A percentile compares a stretch with the other conserved stretches of the same genome.
Conservation (phyloP, 176 grass and related monocot species). For the Secale cereale region DNA sequence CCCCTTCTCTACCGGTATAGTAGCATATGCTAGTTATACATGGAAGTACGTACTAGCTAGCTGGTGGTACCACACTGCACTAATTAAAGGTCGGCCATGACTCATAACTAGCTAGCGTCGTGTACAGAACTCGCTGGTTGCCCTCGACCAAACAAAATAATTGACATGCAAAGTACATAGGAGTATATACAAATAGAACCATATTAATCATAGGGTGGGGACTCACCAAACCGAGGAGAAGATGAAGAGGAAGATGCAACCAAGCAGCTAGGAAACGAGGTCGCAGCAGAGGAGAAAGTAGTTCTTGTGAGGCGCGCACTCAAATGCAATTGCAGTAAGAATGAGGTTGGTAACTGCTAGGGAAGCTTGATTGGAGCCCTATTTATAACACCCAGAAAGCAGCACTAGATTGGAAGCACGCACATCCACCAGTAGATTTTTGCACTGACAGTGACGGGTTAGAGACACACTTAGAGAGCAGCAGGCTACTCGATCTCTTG, state of each 20-base stretch:
- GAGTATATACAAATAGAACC: too few species aligned
- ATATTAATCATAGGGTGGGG: neutral
- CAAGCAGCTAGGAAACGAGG: too few species aligned
- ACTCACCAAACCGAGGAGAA: neutral
- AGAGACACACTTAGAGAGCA: conserved; percentile 6
- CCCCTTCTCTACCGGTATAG: too few species aligned
- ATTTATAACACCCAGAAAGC: conserved; percentile 29
- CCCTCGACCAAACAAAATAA: neutral
- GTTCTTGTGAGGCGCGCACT: neutral
- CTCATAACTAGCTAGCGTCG: too few species aligned
- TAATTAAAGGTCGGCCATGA: too few species aligned
- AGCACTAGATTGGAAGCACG: conserved; percentile 14
- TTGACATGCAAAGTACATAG: neutral
- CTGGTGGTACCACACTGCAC: too few species aligned
- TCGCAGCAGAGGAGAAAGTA: neutral
- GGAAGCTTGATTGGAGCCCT: conserved; percentile 21
- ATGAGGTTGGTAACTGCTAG: conserved; percentile 25
- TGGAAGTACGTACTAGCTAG: too few species aligned
- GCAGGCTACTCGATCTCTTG: neutral
- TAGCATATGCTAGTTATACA: too few species aligned
- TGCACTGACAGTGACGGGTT: conserved; percentile 7
- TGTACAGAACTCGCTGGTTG: too few species aligned
- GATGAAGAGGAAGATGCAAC: neutral
- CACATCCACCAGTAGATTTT: neutral
- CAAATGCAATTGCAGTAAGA: neutral